Conservation (phyloP, 768 basidiomycete genomes). For the Grammothele lineata region DNA sequence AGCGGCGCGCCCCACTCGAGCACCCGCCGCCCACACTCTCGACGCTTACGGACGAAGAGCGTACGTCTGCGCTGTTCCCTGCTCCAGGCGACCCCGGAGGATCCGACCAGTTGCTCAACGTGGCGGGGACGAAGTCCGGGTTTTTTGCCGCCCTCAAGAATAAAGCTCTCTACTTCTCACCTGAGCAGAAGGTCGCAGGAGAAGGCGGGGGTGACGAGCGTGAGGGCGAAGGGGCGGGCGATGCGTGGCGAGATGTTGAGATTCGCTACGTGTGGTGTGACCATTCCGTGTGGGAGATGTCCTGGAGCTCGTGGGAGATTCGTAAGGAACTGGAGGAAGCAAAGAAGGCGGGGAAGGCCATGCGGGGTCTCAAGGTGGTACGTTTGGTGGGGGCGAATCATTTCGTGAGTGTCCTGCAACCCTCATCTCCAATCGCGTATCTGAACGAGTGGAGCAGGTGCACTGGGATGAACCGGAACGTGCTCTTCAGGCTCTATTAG, state of each 20-base stretch:
- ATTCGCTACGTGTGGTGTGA: not conserved
- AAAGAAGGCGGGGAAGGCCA: not conserved
- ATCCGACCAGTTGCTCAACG: conserved; percentile 10
- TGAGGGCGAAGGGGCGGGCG: no score
- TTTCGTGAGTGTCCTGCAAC: conserved; percentile 19
- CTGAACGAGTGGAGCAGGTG: no score
- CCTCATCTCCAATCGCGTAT: no score
- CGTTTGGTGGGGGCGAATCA: conserved; percentile 12
- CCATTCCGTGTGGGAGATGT: not conserved
- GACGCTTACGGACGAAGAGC: conserved; percentile 7
- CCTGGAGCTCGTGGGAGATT: not conserved
- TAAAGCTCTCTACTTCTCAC: not conserved
- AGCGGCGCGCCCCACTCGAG: conserved; percentile 6
- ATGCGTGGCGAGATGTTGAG: not conserved
- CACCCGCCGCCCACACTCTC: conserved; percentile 12
- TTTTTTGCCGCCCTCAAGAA: not conserved
- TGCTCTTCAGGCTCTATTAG: no score
- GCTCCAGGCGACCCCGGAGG: conserved; percentile 10
- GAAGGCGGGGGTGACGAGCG: no score
- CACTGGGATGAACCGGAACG: no score
- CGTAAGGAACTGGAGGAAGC: not conserved
- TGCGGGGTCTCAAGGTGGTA: not conserved
- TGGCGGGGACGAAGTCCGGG: conserved; percentile 1
- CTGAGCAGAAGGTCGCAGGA: not conserved
- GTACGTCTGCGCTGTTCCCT: not conserved